Percentiles rank a stretch among this genome's conserved stretches.
Evolutionary conservation across 805 yeast genomes (phyloP).

Genomic region (Yamadazyma olivae): DNA sequence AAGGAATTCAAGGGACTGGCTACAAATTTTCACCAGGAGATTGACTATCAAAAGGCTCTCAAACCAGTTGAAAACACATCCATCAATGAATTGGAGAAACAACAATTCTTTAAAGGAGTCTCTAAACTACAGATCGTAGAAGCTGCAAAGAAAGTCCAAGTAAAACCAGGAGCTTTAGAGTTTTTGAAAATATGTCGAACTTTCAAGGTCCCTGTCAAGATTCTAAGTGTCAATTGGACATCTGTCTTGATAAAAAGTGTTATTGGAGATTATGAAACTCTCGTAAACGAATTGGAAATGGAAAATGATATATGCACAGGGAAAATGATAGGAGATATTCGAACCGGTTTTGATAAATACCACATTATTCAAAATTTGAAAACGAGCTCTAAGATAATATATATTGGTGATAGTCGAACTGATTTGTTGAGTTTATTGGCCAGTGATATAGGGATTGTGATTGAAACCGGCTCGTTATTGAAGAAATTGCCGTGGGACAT

Average conservation of each 20-base stretch:
- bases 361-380: conserved; percentile 13
- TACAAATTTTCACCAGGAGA: conserved; percentile 37
- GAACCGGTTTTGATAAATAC: conserved; percentile 57
- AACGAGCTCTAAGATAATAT: conserved; percentile 24
- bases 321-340: conserved; percentile 22
- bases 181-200: conserved; percentile 22
- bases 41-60: conserved; percentile 44
- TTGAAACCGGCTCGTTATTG: conserved; percentile 36
- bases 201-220: conserved; percentile 31
- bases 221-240: conserved; percentile 67
- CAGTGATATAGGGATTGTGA: conserved; percentile 46
- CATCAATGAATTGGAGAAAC: conserved; percentile 36
- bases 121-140: conserved; percentile 18
- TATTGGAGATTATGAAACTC: not conserved
- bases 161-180: conserved; percentile 38
- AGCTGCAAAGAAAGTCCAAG: conserved; percentile 34
- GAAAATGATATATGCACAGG: conserved; percentile 26
- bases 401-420: conserved; percentile 63
- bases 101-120: conserved; percentile 43
- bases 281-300: conserved; percentile 52
- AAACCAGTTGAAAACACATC: conserved; percentile 47
- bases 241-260: conserved; percentile 35
- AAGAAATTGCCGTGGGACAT: conserved; percentile 13
- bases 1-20: conserved; percentile 21
- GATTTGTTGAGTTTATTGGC: conserved; percentile 51